Base-by-base conservation (phyloP, 2,329 filamentous ascomycete genomes). In the Alternaria arborescens region DNA sequence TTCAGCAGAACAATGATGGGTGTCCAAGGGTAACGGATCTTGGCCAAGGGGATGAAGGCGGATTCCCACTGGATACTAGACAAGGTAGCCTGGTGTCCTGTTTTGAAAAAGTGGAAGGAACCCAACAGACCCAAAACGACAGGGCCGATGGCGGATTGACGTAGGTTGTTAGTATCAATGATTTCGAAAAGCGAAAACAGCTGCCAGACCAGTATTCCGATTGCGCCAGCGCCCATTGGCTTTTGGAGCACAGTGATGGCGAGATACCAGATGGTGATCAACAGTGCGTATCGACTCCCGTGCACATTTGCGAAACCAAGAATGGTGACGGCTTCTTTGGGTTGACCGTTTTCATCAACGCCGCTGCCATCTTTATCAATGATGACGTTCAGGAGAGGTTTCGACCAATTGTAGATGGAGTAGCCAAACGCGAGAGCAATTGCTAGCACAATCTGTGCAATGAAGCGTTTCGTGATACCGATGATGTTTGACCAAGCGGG, bases 81-180 rank as follows among this genome's bases (percentile, higher is more conserved):
- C 24, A 97, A 86, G 0, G 89, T 91, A 12, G 94, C 94, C 80
- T 98, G 94, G 79, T 99, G 95, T 62, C 95, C 95, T 0, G 95
- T 99, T 76, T 97, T 97, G 87, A 99, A 99, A 83, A 89, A 99
- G 82, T 97, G 90, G 79, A 94, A 97, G 72, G 91, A 93, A 61
- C 94, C 95, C 1, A 99, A 87, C n/a, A 98, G 81, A 11, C 89
- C 94, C 26, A 98, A 86, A 64, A 96, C 85, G 40, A 95, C 83
- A 20, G 95, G 94, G 0, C 93, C 94, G 70, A 98, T 91, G 7
- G 93, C 85, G 44, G 88, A 89, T 50, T 86, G 83, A 16, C 89
- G 87, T 1, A 88, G 79, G 34, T 81, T 81, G 69, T 88, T 88
- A 3, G 86, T 87, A 74, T 88, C 86, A 55, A 89, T 79, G 53